These are phyloP conservation scores for Paramecium primaurelia DNA, from an alignment of 73 alveolate genomes.

Conservation along the genomic window DNA sequence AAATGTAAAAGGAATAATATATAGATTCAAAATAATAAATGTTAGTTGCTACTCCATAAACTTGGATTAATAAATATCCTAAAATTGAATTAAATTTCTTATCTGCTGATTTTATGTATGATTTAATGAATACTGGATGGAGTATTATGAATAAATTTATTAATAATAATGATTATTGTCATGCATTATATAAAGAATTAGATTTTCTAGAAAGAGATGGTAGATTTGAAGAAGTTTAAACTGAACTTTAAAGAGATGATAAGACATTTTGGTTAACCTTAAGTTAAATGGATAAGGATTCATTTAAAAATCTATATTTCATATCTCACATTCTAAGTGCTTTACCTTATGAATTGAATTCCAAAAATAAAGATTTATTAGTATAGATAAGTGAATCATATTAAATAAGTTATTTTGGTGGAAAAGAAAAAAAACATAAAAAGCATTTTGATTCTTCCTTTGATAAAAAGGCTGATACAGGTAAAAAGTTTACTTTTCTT, in stretches of 20 bases:
- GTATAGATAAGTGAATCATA: constrained; percentile 50
- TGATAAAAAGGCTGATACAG: constrained; percentile 50
- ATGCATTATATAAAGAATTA: constrained; percentile 34
- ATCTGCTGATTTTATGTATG: constrained; percentile 8
- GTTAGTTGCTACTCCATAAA: constrained; percentile 39
- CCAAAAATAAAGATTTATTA: constrained; percentile 34
- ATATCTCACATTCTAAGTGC: constrained; percentile 38
- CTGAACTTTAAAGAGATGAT: constrained; percentile 1
- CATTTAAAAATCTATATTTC: constrained; percentile 2
- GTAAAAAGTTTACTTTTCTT: constrained; percentile 38
- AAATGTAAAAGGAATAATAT: constrained; percentile 14
- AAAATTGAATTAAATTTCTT: constrained; percentile 50
- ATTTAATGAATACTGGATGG: constrained; percentile 37
- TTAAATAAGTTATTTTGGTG: constrained; percentile 46
- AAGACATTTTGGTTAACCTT: constrained; percentile 52
- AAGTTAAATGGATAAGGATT: constrained; percentile 41
- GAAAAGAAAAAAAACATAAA: constrained; percentile 31
- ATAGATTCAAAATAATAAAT: constrained; percentile 24
- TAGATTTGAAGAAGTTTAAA: constrained; percentile 46
- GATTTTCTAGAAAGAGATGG: constrained; percentile 59
- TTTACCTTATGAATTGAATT: constrained; percentile 56
- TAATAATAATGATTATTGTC: background rate
- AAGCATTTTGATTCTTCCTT: constrained; percentile 49
- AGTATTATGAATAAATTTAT: constrained; percentile 14
- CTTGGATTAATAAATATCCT: constrained; percentile 57